Evolutionary conservation across 495 filamentous ascomycete genomes (phyloP).

Genomic region (Xylaria curta): DNA sequence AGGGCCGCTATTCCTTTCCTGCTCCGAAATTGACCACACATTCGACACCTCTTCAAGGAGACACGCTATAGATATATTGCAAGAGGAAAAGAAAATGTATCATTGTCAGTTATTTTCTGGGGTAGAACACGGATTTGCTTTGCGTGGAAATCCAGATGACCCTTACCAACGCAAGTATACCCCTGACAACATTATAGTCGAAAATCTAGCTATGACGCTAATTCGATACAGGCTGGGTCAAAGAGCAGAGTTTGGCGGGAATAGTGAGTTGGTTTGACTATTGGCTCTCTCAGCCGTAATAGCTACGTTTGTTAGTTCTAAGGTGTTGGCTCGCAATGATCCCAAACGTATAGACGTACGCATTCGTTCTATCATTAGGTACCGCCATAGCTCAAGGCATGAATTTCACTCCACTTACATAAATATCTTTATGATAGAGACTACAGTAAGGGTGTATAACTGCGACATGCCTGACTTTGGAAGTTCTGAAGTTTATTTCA

Average conservation of each 20-base stretch:
- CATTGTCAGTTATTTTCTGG: constrained; percentile 69
- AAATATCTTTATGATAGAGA: no score
- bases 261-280: constrained; percentile 50
- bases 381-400: neutral
- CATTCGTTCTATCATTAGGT: neutral
- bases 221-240: constrained; percentile 38
- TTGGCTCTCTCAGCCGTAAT: constrained; percentile 38
- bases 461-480: no score
- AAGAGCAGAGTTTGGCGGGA: constrained; percentile 45
- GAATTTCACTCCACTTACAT: no score
- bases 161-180: constrained; percentile 34
- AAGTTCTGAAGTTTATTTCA: no score
- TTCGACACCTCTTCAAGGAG: constrained; percentile 65
- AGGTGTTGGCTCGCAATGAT: neutral
- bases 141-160: constrained; percentile 62
- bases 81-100: constrained; percentile 60
- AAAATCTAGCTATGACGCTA: neutral
- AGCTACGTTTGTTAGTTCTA: neutral
- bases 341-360: neutral
- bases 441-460: no score
- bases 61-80: constrained; percentile 64
- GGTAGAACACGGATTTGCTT: constrained; percentile 69
- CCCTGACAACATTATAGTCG: neutral
- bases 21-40: constrained; percentile 63
- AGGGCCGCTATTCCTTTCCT: constrained; percentile 39